Evolutionary conservation across 2,329 filamentous ascomycete species (phyloP).

Genomic region (Arthrinium phaeospermum): DNA sequence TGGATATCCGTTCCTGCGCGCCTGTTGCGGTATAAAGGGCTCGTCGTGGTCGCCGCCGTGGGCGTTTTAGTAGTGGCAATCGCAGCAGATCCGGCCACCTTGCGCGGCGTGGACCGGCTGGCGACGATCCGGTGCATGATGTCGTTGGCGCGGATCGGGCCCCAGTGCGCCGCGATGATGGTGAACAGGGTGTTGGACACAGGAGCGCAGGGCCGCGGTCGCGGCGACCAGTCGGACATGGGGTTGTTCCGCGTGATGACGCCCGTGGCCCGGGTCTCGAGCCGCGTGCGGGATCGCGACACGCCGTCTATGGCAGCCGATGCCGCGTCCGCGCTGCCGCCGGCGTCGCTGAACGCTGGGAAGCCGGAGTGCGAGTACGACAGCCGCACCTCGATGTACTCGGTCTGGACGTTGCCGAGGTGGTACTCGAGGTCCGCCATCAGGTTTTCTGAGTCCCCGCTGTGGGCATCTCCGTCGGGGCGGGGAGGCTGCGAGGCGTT

Average conservation of each 20-base stretch:
- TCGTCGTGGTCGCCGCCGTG: not conserved
- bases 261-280: constrained; percentile 60
- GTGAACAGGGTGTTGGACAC: constrained; percentile 47
- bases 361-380: constrained; percentile 64
- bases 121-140: constrained; percentile 44
- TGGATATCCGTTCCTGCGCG: not conserved
- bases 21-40: not conserved
- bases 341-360: constrained; percentile 38
- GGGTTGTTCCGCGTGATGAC: constrained; percentile 55
- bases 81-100: not conserved
- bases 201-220: constrained; percentile 38
- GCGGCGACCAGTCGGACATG: constrained; percentile 58
- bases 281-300: constrained; percentile 49
- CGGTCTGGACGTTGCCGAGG: constrained; percentile 53
- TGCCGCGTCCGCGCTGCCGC: constrained; percentile 38
- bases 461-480: not conserved
- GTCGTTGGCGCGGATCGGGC: constrained; percentile 48
- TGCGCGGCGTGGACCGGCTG: constrained; percentile 23
- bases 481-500: constrained; percentile 27
- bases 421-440: constrained; percentile 64
- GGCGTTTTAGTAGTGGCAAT: not conserved
- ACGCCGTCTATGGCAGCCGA: constrained; percentile 41
- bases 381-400: constrained; percentile 58
- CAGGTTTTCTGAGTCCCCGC: constrained; percentile 54
- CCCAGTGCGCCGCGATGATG: constrained; percentile 57